Evolutionary conservation across 1,284 basidiomycete species (phyloP), one percentile per base, ranked within the genome.

Genomic region (Papiliotrema flavescens): DNA sequence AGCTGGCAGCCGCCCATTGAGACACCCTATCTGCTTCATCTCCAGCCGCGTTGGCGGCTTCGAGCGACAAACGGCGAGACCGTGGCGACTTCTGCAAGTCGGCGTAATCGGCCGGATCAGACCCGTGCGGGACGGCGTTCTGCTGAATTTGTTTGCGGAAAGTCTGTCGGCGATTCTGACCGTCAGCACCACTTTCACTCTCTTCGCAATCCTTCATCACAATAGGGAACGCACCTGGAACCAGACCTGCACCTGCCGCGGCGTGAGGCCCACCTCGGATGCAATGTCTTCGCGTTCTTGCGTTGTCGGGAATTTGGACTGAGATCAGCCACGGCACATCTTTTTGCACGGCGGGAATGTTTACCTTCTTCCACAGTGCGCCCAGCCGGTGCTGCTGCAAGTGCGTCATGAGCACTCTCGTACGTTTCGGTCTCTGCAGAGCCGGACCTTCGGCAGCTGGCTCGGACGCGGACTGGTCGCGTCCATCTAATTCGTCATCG

Each of bases 181-280:
- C 39, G 17, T 9, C n/a, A 14, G 20, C 28, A 14, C 40, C n/a
- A 8, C 28, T 20, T n/a, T n/a, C n/a, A n/a, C n/a, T n/a, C n/a
- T n/a, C n/a, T n/a, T 14, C 11, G 45, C 20, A 51, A 35, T 7
- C 28, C 32, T 26, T 11, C 17, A 4, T 43, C 39, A 2, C 35
- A 24, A 26, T 35, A 3, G 7, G 11, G n/a, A 22, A 65, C 71
- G 39, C 49, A 74, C 74, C 55, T 76, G 74, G 45, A 76, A 76
- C 74, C 74, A 76, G 1, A 76, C 74, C 54, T 76, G 74, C 1
- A 76, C 71, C 56, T 76, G 74, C 0, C 74, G 65, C 2, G 70
- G 55, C 3, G 72, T 72, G 28, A 76, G 51, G 1, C 65, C 69
- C 40, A 73, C 70, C 22, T 67, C 56, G 13, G 51, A 47, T 3